These are phyloP conservation scores for Periconia macrospinosa DNA, from an alignment of 2,329 filamentous ascomycete species.

Conservation along the genomic window DNA sequence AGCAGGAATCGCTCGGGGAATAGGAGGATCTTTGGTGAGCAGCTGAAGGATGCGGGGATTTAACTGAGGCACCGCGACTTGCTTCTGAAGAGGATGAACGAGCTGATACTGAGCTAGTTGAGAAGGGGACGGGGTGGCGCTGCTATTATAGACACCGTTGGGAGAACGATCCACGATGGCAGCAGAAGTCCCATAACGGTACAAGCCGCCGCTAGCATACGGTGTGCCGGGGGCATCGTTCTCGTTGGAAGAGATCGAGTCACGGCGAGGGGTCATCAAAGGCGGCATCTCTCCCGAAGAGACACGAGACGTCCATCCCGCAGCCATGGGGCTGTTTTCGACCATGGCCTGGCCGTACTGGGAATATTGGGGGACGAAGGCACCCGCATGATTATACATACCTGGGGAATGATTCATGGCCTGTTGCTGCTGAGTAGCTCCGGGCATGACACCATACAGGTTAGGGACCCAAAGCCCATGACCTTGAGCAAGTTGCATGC, in stretches of 20 bases:
- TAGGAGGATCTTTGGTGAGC: constrained; percentile 70
- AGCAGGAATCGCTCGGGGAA: constrained; percentile 88
- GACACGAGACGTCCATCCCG: constrained; percentile 50
- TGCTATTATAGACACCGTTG: constrained; percentile 51
- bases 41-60: constrained; percentile 50
- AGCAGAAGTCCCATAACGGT: constrained; percentile 48
- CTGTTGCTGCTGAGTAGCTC: constrained; percentile 31
- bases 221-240: constrained; percentile 55
- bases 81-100: constrained; percentile 44
- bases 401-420: constrained; percentile 38
- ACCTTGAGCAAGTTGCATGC: constrained; percentile 35
- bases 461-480: constrained; percentile 43
- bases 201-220: constrained; percentile 46
- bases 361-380: constrained; percentile 49
- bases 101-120: constrained; percentile 50
- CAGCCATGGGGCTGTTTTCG: constrained; percentile 48
- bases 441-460: constrained; percentile 39
- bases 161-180: constrained; percentile 55
- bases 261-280: constrained; percentile 55
- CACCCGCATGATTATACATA: constrained; percentile 50
- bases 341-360: constrained; percentile 49
- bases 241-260: constrained; percentile 56
- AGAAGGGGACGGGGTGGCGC: constrained; percentile 53
- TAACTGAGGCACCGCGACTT: constrained; percentile 42
- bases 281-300: constrained; percentile 52